A percentile compares a stretch with the other conserved stretches of the same genome.
Evolutionary conservation across 1,139 yeast species (phyloP).

Genomic region (Yamadazyma kanchanaburiensis): DNA sequence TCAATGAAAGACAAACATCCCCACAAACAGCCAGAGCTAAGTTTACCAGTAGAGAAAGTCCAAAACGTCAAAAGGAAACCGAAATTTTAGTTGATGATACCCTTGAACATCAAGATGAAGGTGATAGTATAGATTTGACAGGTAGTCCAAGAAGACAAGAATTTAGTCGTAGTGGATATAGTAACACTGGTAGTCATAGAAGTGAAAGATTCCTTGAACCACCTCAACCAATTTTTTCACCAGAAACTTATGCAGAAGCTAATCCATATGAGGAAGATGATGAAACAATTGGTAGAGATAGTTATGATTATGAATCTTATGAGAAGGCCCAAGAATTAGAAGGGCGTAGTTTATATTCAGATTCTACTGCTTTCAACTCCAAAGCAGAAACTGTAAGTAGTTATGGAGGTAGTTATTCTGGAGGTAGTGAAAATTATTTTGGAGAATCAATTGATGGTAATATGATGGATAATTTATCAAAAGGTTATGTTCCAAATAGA

Average conservation of each 20-base stretch:
- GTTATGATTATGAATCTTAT: slow-evolving; percentile 35
- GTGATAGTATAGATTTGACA: slow-evolving; percentile 15
- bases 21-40: slow-evolving; percentile 51
- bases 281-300: slow-evolving; percentile 12
- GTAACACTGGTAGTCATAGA: slow-evolving; percentile 40
- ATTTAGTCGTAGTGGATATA: slow-evolving; percentile 23
- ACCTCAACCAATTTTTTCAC: slow-evolving; percentile 64
- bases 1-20: slow-evolving; percentile 3
- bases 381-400: slow-evolving; percentile 23
- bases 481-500: slow-evolving; percentile 37
- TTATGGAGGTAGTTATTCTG: slow-evolving; percentile 15
- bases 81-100: slow-evolving; percentile 45
- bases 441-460: slow-evolving; percentile 45
- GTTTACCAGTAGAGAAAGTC: slow-evolving; percentile 64
- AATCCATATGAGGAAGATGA: slow-evolving; percentile 45
- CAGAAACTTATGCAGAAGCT: slow-evolving; percentile 61
- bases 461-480: slow-evolving; percentile 41
- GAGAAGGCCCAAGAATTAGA: slow-evolving; percentile 36
- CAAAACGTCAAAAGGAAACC: slow-evolving; percentile 51
- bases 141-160: slow-evolving; percentile 35
- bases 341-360: slow-evolving; percentile 35
- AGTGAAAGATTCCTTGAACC: slow-evolving; percentile 56
- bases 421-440: slow-evolving; percentile 28
- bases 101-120: slow-evolving; percentile 26
- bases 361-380: slow-evolving; percentile 37